Evolutionary conservation across 805 yeast species (phyloP).

Genomic region (Kurtzmaniella fragi): DNA sequence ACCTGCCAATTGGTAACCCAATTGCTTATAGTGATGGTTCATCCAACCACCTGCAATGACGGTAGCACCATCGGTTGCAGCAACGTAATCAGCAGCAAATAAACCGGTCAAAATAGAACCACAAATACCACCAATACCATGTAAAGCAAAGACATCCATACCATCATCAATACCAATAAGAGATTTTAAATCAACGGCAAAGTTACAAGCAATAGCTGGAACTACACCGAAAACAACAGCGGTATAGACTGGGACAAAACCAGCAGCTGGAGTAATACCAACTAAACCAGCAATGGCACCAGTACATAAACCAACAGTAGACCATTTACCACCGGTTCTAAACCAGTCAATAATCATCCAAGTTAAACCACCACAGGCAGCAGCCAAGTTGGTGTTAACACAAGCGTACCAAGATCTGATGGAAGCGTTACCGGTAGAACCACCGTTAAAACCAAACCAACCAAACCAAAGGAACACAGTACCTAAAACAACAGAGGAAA

Average conservation of each 20-base stretch:
- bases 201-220: conserved; percentile 74
- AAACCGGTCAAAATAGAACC: conserved; percentile 87
- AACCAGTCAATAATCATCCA: conserved; percentile 92
- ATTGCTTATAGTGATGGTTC: conserved; percentile 74
- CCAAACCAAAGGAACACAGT: conserved; percentile 97
- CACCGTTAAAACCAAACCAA: conserved; percentile 99
- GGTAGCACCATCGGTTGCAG: conserved; percentile 56
- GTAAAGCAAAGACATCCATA: conserved; percentile 88
- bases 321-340: conserved; percentile 85
- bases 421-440: conserved; percentile 90
- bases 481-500: conserved; percentile 85
- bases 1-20: conserved; percentile 86
- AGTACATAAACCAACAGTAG: conserved; percentile 89
- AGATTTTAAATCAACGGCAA: conserved; percentile 76
- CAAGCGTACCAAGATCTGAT: conserved; percentile 94
- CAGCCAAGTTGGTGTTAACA: conserved; percentile 91
- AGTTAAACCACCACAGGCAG: conserved; percentile 86
- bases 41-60: conserved; percentile 81
- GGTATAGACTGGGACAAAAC: conserved; percentile 89
- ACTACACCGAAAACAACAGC: conserved; percentile 80
- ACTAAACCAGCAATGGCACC: conserved; percentile 94
- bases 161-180: conserved; percentile 83
- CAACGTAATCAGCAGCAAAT: conserved; percentile 87
- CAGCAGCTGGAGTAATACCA: conserved; percentile 96
- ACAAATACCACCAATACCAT: conserved; percentile 87